phyloP scores from a whole-genome alignment of 1,284 basidiomycete species.

The Microbotryum violaceum region DNA sequence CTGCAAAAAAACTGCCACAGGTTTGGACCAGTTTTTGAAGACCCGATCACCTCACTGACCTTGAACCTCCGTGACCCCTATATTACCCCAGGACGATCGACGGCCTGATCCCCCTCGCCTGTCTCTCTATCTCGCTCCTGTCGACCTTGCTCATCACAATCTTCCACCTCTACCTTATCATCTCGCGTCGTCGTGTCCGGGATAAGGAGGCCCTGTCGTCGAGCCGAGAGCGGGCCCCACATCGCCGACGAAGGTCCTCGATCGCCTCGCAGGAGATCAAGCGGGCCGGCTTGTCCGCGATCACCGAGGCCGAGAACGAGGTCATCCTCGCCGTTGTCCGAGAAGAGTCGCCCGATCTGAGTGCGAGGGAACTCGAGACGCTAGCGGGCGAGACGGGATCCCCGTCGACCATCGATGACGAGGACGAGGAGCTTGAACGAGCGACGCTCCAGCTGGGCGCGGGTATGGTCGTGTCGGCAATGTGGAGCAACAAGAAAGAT shows the following conservation, averaged over 20 bases:
- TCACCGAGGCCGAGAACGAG: constrained; percentile 29
- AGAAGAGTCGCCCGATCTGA: constrained; percentile 18
- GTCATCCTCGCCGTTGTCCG: constrained; percentile 23
- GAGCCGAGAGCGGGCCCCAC: not conserved
- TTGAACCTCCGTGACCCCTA: not conserved
- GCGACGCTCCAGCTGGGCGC: not conserved
- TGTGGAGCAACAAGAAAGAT: constrained; percentile 24
- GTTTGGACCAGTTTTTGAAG: too few species aligned
- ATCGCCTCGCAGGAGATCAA: constrained; percentile 9
- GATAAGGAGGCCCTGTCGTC: not conserved
- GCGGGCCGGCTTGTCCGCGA: constrained; percentile 8
- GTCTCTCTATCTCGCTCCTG: constrained; percentile 34
- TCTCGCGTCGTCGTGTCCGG: constrained; percentile 3
- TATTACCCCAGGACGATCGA: constrained; percentile 27
- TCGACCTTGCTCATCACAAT: constrained; percentile 28
- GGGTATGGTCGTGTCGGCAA: constrained; percentile 7
- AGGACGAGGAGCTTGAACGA: constrained; percentile 14
- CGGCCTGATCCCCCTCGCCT: constrained; percentile 36
- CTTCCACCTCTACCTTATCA: constrained; percentile 28
- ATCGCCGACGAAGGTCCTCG: not conserved
- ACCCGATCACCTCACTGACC: not conserved
- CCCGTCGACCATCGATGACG: constrained; percentile 5
- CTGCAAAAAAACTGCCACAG: too few species aligned
- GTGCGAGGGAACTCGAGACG: not conserved
- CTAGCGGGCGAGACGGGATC: constrained; percentile 9